Evolutionary conservation across 2,329 filamentous ascomycete genomes (phyloP), one percentile per base, ranked within the genome.

Genomic region (Leptodontidium sp.): DNA sequence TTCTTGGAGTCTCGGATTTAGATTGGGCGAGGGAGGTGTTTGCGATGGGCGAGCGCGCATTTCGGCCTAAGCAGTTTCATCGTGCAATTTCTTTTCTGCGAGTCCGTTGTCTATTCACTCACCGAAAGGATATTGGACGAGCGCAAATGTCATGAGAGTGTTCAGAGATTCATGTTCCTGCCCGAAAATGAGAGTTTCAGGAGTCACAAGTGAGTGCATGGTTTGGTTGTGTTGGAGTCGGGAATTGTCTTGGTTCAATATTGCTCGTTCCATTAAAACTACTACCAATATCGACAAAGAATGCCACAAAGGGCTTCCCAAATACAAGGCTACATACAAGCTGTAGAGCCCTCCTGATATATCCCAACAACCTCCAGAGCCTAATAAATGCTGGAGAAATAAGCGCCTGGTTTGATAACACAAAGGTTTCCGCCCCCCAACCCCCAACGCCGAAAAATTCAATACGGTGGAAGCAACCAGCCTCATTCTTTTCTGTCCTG

Each of bases 401-500:
- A 57, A 43, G 43, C 53, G 53, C 57, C 61, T 49, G 47, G 21
- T 49, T 50, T 50, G 50, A 49, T 53, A 47, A 57, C 24, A n/a
- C 59, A 57, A 49, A 59, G 64, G n/a, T 43, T 24, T 47, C 65
- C 40, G 50, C 49, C 43, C 65, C 61, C 21, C 21, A 21, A 66
- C 61, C 59, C 57, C 59, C 59, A 70, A 70, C 68, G 68, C 68
- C 68, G 24, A 62, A 59, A 53, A 21, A 21, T 1, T 1, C 49
- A 55, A 26, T 32, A 50, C 26, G 26, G 6, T 50, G 32, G 9
- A 29, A 29, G 38, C 57, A 58, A 11, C 21, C 32, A 35, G 50
- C 45, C 47, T 70, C 63, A 65, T 12, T 73, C 68, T 24, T 70
- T 68, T 64, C 64, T 45, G 49, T 59, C 63, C 8, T 70, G 63